Percentiles rank a stretch among this genome's conserved stretches.
Evolutionary conservation across 148 eudicot genomes (phyloP).

Genomic region (Amaranthus cruentus): DNA sequence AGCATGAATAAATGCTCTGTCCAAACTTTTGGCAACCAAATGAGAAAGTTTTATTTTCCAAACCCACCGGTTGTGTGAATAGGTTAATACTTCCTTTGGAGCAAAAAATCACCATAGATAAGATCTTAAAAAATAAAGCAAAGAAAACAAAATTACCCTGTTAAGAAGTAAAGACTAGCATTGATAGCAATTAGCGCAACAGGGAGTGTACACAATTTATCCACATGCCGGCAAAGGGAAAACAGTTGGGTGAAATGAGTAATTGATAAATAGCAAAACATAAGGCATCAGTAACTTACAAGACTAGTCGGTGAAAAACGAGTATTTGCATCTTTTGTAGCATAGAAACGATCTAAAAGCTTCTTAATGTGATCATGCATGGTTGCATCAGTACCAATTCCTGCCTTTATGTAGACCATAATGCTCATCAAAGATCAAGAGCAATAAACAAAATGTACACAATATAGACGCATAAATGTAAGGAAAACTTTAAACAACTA

Average conservation of each 20-base stretch:
- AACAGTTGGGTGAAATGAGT: background rate
- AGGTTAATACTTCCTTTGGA: too few species aligned
- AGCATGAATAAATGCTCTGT: background rate
- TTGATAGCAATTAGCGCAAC: background rate
- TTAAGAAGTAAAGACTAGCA: background rate
- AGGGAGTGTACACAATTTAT: background rate
- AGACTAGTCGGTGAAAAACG: slow-evolving; percentile 92
- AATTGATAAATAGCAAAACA: background rate
- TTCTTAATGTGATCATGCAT: slow-evolving; percentile 99
- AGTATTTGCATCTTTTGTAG: slow-evolving; percentile 75
- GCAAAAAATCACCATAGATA: background rate
- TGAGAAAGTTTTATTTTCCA: too few species aligned
- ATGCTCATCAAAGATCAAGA: background rate
- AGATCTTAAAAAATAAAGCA: background rate
- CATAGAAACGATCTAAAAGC: slow-evolving; percentile 93
- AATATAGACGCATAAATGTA: too few species aligned
- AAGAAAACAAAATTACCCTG: background rate
- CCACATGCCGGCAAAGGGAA: background rate
- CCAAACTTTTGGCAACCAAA: background rate
- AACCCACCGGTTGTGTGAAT: too few species aligned
- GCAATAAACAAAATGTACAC: background rate
- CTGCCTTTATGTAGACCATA: slow-evolving; percentile 45
- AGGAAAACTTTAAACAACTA: too few species aligned
- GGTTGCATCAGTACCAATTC: slow-evolving; percentile 98
- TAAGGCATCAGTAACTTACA: slow-evolving; percentile 34